A percentile compares a stretch with the other conserved stretches of the same genome.
These are phyloP conservation scores for Beauveria rudraprayagi DNA, from an alignment of 2,329 filamentous ascomycete species.

Conservation along the genomic window DNA sequence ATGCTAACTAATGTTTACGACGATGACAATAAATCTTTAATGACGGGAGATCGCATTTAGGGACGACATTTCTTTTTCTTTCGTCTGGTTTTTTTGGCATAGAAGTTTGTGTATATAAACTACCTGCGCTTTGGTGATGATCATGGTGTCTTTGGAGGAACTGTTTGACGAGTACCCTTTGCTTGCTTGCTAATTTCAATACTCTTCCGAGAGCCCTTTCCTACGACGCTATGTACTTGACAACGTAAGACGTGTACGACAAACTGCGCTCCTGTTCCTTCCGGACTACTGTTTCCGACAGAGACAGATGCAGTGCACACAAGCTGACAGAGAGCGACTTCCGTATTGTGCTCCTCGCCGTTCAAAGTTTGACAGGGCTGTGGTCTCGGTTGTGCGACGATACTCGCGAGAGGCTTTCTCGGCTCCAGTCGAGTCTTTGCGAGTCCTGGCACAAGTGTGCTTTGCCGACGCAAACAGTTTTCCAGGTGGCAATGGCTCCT, in stretches of 20 bases:
- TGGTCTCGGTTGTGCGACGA: slow-evolving; percentile 8
- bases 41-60: background rate
- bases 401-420: background rate
- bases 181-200: background rate
- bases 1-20: slow-evolving; percentile 11
- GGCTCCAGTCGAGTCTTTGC: background rate
- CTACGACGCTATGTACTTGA: background rate
- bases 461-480: background rate
- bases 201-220: background rate
- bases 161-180: background rate
- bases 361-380: background rate
- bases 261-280: background rate
- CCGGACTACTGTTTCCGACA: slow-evolving; percentile 5
- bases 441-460: background rate
- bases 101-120: background rate
- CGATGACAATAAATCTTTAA: slow-evolving; percentile 3
- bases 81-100: background rate
- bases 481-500: background rate
- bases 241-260: background rate
- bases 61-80: background rate
- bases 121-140: background rate
- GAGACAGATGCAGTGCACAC: slow-evolving; percentile 5
- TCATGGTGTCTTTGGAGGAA: background rate
- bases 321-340: background rate
- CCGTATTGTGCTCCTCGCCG: background rate